A percentile compares a stretch with the other conserved stretches of the same genome.
phyloP scores from a whole-genome alignment of 306 rosid species.

The Trifolium subterraneum region DNA sequence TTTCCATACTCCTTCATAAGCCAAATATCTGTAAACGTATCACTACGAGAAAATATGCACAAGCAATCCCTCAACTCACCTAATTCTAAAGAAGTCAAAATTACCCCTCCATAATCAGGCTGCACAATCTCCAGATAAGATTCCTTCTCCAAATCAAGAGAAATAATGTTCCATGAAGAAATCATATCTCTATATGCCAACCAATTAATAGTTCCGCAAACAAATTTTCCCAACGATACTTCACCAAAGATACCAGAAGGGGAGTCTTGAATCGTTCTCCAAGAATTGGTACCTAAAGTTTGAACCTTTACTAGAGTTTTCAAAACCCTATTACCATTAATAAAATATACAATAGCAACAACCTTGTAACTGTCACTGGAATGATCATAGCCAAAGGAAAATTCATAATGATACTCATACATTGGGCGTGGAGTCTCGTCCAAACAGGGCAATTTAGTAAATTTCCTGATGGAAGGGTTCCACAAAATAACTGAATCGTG shows the following conservation, averaged over 20 bases:
- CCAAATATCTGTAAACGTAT: conserved; percentile 34
- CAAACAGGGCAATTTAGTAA: too few species aligned
- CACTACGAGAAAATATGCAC: conserved; percentile 9
- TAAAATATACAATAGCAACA: too few species aligned
- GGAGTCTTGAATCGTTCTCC: conserved; percentile 42
- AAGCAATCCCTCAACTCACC: conserved; percentile 42
- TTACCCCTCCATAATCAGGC: conserved; percentile 28
- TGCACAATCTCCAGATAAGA: conserved; percentile 31
- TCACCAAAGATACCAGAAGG: conserved; percentile 13
- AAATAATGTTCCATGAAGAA: background rate
- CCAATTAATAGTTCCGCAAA: conserved; percentile 49
- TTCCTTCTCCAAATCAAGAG: conserved; percentile 33
- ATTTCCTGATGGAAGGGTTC: too few species aligned
- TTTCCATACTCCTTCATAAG: conserved; percentile 52
- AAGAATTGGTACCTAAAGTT: conserved; percentile 28
- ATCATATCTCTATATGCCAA: background rate
- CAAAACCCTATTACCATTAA: too few species aligned
- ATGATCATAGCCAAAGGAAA: too few species aligned
- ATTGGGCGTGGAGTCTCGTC: too few species aligned
- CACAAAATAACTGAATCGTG: too few species aligned
- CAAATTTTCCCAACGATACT: conserved; percentile 3
- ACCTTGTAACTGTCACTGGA: too few species aligned
- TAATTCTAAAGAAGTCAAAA: background rate
- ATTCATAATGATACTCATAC: too few species aligned
- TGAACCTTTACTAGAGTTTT: conserved; percentile 41